Evolutionary conservation across 2,329 filamentous ascomycete species (phyloP).

Genomic region (Neophaeococcomyces aloes): DNA sequence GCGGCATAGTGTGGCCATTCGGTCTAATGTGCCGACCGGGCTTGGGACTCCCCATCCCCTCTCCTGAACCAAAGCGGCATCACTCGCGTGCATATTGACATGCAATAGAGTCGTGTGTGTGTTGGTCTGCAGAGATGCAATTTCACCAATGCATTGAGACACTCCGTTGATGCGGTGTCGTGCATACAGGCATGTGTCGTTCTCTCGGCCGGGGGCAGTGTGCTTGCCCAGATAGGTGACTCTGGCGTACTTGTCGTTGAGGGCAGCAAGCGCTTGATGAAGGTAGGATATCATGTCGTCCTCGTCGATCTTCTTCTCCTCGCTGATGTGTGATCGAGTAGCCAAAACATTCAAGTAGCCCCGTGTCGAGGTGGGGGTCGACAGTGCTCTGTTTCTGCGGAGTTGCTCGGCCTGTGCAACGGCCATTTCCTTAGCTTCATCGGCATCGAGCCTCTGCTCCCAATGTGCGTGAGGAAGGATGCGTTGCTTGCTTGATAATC

Average conservation of each 20-base stretch:
- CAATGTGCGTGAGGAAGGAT: background rate
- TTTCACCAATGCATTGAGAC: background rate
- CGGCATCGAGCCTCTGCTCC: background rate
- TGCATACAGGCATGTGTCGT: background rate
- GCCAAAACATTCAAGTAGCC: background rate
- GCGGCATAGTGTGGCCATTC: background rate
- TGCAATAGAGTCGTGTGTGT: background rate
- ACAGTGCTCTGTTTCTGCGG: background rate
- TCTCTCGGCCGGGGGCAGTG: background rate
- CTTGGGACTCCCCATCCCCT: background rate
- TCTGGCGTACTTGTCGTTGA: background rate
- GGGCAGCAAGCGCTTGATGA: background rate
- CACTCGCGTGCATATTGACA: background rate
- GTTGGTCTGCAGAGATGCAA: background rate
- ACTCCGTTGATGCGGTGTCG: background rate
- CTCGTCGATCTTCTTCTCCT: background rate
- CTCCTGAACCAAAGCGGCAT: conserved; percentile 4
- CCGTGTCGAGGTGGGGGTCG: background rate
- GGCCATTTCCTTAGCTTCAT: background rate
- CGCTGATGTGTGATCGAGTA: background rate
- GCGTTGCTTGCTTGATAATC: background rate
- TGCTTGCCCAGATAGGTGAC: conserved; percentile 3
- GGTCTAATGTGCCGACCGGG: background rate
- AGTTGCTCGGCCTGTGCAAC: background rate
- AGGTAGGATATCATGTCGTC: background rate